Conservation (phyloP, 2,329 filamentous ascomycete genomes). For the Neoscytalidium dimidiatum region DNA sequence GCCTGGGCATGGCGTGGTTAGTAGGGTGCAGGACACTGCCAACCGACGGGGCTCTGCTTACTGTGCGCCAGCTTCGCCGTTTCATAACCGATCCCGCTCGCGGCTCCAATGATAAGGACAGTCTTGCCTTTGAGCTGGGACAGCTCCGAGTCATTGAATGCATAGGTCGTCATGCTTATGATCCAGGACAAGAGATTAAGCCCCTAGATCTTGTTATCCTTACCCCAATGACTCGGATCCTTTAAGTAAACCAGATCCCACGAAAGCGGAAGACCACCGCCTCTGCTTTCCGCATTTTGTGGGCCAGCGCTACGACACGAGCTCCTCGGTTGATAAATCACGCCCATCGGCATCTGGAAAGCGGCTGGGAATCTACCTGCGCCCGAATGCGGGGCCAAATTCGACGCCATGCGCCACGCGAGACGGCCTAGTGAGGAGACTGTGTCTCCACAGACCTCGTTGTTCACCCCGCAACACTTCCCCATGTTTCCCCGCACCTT, state of each 20-base stretch:
- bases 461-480: background rate
- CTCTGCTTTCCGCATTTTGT: background rate
- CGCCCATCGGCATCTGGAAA: background rate
- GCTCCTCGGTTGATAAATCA: background rate
- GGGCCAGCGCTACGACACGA: background rate
- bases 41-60: background rate
- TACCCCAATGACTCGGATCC: background rate
- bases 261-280: background rate
- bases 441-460: background rate
- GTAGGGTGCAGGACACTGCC: too few species aligned
- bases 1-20: too few species aligned
- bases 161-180: background rate
- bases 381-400: background rate
- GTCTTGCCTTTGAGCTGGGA: conserved; percentile 23
- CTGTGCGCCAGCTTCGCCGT: conserved; percentile 27
- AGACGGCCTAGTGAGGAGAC: background rate
- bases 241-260: background rate
- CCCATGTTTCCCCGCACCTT: background rate
- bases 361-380: background rate
- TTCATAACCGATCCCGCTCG: conserved; percentile 26
- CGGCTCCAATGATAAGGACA: conserved; percentile 28
- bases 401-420: background rate
- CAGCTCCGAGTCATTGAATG: background rate
- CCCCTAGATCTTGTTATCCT: background rate
- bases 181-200: background rate